Evolutionary conservation across 352 stramenopile species (phyloP).

Genomic region (Thraustotheca clavata): DNA sequence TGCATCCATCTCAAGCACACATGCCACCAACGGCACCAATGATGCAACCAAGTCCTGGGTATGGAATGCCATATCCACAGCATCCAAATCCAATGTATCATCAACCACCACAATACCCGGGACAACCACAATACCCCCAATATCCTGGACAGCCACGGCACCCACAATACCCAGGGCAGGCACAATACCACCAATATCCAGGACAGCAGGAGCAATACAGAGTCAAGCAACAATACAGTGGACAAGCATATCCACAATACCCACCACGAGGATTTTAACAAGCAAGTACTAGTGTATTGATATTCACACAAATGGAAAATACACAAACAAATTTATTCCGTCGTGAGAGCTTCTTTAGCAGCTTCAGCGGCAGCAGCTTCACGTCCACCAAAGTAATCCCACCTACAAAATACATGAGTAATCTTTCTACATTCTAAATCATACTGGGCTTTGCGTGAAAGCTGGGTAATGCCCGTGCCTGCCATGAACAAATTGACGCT

Average conservation of each 20-base stretch:
- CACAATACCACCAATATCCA: background rate
- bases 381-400: slow-evolving; percentile 20
- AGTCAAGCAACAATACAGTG: background rate
- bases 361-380: slow-evolving; percentile 16
- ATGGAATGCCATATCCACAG: no score
- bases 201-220: background rate
- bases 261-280: background rate
- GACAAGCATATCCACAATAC: background rate
- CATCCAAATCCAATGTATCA: no score
- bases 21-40: no score
- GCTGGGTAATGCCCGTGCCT: slow-evolving; percentile 70
- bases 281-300: background rate
- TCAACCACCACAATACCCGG: no score
- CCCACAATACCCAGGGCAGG: background rate
- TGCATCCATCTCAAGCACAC: no score
- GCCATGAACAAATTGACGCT: slow-evolving; percentile 87
- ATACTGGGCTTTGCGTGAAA: slow-evolving; percentile 73
- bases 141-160: no score
- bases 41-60: no score
- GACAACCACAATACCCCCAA: no score
- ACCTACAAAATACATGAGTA: slow-evolving; percentile 18
- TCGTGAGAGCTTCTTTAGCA: slow-evolving; percentile 4
- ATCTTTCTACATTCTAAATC: background rate
- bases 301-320: no score
- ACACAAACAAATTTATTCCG: background rate